Base-by-base conservation (phyloP, 352 stramenopile species). In the Pythium rhizo-oryzae region DNA sequence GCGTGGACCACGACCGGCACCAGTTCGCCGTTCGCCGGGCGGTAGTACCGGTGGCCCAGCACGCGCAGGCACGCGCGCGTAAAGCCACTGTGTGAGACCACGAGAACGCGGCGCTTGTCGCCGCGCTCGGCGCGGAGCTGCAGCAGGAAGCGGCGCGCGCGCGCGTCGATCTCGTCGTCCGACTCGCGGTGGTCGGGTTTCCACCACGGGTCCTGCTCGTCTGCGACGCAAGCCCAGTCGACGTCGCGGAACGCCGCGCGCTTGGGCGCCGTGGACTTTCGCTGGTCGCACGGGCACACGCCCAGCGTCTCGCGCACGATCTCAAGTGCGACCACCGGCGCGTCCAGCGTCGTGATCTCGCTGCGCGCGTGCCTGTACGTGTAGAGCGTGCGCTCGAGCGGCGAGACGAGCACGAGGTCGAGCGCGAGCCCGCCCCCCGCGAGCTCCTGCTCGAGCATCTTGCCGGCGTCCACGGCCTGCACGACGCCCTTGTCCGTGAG, bases 81-180 rank as follows among this genome's bases (percentile, higher is more conserved):
- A 59, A 92, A 90, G 58, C 84, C 84, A 46, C 78, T 87, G 72
- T 92, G 84, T 16, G 81, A 83, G 21, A 92, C 84, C 15, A 92
- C 78, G 15, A 78, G 70, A 37, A 89, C 71, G 53, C 70, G 76
- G 24, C 54, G 74, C 59, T 90, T 80, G 1, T 90, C 80, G 1
- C 33, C 15, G 28, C 57, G 41, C 28, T 80, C 60, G 41, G 76
- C 61, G 50, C 84, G 82, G 6, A 90, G 63, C 24, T 86, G 69
- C 18, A 80, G 44, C 11, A 92, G 64, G 55, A 92, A 92, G 16
- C 73, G 50, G 7, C 70, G 70, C 4, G 79, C 83, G 44, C 84
- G 78, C 6, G 50, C 63, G 16, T 84, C 71, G 58, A 92, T 92
- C 67, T 92, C 84, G 0, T 71, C 73, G 62, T 77, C 74, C 11